Percentiles rank a stretch among this genome's conserved stretches.
Evolutionary conservation across 2,329 filamentous ascomycete species (phyloP).

Genomic region (Verticillium albo-atrum): DNA sequence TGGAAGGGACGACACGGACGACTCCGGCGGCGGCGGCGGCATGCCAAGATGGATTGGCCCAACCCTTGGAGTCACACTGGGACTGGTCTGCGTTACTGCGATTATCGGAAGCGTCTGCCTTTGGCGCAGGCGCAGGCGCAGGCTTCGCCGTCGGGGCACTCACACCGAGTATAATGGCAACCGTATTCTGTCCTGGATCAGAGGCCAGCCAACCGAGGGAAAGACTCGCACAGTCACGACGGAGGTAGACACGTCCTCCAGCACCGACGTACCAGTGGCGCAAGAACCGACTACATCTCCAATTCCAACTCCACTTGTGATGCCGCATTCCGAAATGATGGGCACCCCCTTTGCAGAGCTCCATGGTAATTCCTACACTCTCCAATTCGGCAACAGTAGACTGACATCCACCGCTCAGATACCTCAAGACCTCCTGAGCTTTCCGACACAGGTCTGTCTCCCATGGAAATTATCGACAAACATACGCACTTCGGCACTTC

Average conservation of each 20-base stretch:
- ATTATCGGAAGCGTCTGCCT: constrained; percentile 47
- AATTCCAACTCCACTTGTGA: constrained; percentile 37
- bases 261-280: constrained; percentile 30
- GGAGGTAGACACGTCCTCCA: constrained; percentile 33
- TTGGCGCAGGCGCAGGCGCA: constrained; percentile 44
- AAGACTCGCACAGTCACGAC: constrained; percentile 43
- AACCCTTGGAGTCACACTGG: constrained; percentile 57
- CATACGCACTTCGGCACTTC: constrained; percentile 22
- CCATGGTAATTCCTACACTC: constrained; percentile 26
- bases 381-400: background rate
- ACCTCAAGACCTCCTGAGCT: constrained; percentile 42
- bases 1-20: constrained; percentile 3
- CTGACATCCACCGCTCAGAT: constrained; percentile 39
- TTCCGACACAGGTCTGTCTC: constrained; percentile 34
- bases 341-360: constrained; percentile 42
- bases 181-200: constrained; percentile 49
- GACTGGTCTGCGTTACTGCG: constrained; percentile 50
- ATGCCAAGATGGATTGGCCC: constrained; percentile 56
- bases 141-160: constrained; percentile 30
- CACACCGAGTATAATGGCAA: constrained; percentile 39
- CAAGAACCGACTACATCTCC: constrained; percentile 27
- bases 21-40: constrained; percentile 25
- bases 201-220: constrained; percentile 32
- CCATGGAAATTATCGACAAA: constrained; percentile 32
- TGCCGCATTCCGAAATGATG: constrained; percentile 32